Evolutionary conservation across 208 protist species (phyloP), one percentile per base, ranked within the genome.

Genomic region (Sergeia podlipaevii): DNA sequence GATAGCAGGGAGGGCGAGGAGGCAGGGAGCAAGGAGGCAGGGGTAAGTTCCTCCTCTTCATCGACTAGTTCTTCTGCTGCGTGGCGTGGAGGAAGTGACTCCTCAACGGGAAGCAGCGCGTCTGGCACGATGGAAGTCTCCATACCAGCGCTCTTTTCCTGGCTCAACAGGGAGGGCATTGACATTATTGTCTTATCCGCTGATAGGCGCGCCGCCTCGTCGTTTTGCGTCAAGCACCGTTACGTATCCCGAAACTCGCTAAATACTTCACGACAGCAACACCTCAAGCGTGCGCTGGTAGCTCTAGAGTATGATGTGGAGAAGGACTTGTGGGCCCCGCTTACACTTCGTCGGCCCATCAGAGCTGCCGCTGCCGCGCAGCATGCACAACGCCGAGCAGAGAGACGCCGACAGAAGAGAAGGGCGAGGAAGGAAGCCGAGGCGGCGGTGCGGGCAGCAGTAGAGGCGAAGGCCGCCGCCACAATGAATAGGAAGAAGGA

Each of bases 281-380:
- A 38, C 7, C 41, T 53, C 37, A 47, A 37, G 3, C 71, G 77
- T 18, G 63, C 75, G 17, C 60, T 80, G 6, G 42, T 80, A 6
- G 71, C 70, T 13, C 60, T 91, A 0, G 74, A 81, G 52, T 91
- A 77, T 47, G 62, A 83, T 56, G 15, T 10, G 10, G 51, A 43
- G 34, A 27, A 65, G n/a, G 38, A 38, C 11, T 21, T 77, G 26
- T 91, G 84, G 84, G 63, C 63, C 20, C 80, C 77, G 0, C 30
- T 87, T 33, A 77, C 73, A 0, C 60, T 52, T 18, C 38, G 30
- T 1, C 62, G 63, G 2, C 60, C 64, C 13, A 67, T 85, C 42
- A 64, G 65, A 7, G 38, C 41, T 2, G 43, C 69, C 8, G 72
- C 72, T 2, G 56, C 32, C 1, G 54, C 60, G 20, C 46, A 48